These are phyloP conservation scores for Ephemerocybe angulata DNA, from an alignment of 768 basidiomycete species.

Conservation along the genomic window DNA sequence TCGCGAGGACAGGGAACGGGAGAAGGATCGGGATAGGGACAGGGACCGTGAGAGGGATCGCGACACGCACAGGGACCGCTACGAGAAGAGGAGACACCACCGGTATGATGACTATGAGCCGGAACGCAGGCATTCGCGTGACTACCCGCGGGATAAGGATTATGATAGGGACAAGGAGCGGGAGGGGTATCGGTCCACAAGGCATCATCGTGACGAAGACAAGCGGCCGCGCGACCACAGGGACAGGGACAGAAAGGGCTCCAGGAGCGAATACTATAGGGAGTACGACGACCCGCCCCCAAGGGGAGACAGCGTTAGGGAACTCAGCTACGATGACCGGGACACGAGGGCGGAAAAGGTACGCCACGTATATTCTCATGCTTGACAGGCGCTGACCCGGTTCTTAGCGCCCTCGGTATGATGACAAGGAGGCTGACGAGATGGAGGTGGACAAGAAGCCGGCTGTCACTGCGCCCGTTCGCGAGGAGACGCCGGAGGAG, in stretches of 20 bases:
- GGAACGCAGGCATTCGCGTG: slow-evolving; percentile 39
- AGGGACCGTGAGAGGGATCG: slow-evolving; percentile 38
- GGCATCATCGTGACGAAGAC: slow-evolving; percentile 48
- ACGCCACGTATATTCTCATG: slow-evolving; percentile 5
- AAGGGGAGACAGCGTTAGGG: slow-evolving; percentile 29
- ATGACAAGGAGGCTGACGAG: slow-evolving; percentile 30
- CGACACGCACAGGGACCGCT: slow-evolving; percentile 29
- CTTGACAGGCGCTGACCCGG: slow-evolving; percentile 12
- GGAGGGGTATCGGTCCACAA: slow-evolving; percentile 41
- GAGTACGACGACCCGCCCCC: slow-evolving; percentile 49
- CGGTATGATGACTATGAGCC: slow-evolving; percentile 48
- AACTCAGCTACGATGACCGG: slow-evolving; percentile 43
- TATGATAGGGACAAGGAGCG: slow-evolving; percentile 37
- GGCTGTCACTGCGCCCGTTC: slow-evolving; percentile 29
- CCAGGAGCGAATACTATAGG: slow-evolving; percentile 39
- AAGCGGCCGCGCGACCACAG: slow-evolving; percentile 44
- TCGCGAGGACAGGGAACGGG: slow-evolving; percentile 41
- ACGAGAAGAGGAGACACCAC: slow-evolving; percentile 31
- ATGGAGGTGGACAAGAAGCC: slow-evolving; percentile 43
- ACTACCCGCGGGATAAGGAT: slow-evolving; percentile 38
- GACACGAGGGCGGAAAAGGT: slow-evolving; percentile 70
- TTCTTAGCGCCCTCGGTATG: slow-evolving; percentile 50
- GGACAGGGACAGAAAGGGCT: slow-evolving; percentile 47
- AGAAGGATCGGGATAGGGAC: slow-evolving; percentile 38
- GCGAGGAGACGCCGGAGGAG: slow-evolving; percentile 83